Conservation (phyloP, 1,284 basidiomycete genomes). For the Cutaneotrichosporon arboriforme region DNA sequence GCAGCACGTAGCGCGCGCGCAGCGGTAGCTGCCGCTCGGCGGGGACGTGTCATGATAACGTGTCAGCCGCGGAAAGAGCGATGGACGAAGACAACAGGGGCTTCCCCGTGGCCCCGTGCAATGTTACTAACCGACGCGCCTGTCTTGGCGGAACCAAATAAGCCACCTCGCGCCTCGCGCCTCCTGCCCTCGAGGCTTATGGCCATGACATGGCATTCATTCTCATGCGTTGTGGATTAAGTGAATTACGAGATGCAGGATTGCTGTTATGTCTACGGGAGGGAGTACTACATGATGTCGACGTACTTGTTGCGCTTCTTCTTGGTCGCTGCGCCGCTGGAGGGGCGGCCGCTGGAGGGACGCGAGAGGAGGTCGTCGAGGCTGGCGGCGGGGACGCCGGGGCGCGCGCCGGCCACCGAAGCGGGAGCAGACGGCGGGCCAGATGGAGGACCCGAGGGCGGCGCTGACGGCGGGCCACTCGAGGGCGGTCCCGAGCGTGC, state of each 20-base stretch:
- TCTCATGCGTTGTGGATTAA: no score
- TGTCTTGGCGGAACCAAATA: conserved; percentile 7
- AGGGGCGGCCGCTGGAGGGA: conserved; percentile 40
- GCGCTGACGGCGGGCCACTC: conserved; percentile 18
- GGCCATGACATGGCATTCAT: no score
- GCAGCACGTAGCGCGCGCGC: not conserved
- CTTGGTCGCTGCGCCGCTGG: conserved; percentile 54
- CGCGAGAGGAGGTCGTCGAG: conserved; percentile 45
- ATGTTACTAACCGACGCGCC: not conserved
- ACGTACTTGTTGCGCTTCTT: conserved; percentile 80
- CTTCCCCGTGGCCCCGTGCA: not conserved
- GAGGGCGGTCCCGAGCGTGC: not conserved
- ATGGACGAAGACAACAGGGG: not conserved
- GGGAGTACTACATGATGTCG: conserved; percentile 35
- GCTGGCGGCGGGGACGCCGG: conserved; percentile 45
- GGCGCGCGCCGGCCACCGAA: not conserved
- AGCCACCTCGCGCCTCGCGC: not conserved
- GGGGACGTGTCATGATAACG: not conserved
- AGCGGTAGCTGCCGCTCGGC: conserved; percentile 3
- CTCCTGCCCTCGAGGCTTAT: not conserved
- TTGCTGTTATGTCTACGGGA: no score
- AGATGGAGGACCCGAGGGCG: not conserved
- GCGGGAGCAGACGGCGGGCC: not conserved
- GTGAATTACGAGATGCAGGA: no score
- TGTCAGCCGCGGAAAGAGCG: not conserved